A percentile compares a stretch with the other conserved stretches of the same genome.
These are phyloP conservation scores for Arabis alpina DNA, from an alignment of 345 rosid species.

Conservation along the genomic window DNA sequence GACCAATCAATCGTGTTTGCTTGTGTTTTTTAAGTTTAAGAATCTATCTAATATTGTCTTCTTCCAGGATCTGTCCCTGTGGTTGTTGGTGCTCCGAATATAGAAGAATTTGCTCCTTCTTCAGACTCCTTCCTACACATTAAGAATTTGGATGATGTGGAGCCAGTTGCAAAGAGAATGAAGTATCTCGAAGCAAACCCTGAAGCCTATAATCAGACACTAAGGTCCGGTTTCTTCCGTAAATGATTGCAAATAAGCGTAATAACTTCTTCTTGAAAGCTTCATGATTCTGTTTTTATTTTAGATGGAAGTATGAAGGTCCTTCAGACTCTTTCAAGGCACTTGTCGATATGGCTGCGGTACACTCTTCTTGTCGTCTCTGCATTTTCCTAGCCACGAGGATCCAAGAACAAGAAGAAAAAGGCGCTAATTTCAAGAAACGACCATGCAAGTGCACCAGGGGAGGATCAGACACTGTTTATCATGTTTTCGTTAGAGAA, in stretches of 20 bases:
- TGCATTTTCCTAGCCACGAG: slow-evolving; percentile 85
- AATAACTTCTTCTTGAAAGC: slow-evolving; percentile 11
- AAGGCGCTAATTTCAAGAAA: slow-evolving; percentile 54
- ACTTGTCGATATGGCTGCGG: slow-evolving; percentile 95
- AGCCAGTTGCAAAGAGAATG: slow-evolving; percentile 71
- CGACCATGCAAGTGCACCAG: slow-evolving; percentile 85
- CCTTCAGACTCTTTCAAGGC: slow-evolving; percentile 96
- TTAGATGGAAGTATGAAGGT: slow-evolving; percentile 96
- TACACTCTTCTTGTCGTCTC: slow-evolving; percentile 98
- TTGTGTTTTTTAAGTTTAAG: no score
- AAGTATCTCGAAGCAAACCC: slow-evolving; percentile 73
- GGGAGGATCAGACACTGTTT: slow-evolving; percentile 62
- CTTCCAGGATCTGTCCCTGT: slow-evolving; percentile 79
- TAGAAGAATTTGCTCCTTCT: slow-evolving; percentile 83
- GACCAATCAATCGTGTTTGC: no score
- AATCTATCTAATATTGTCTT: no score
- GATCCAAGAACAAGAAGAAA: slow-evolving; percentile 75
- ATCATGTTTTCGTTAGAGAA: slow-evolving; percentile 83
- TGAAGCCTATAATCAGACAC: slow-evolving; percentile 69
- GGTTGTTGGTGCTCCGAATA: slow-evolving; percentile 93
- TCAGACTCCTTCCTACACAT: slow-evolving; percentile 69
- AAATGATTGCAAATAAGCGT: not conserved
- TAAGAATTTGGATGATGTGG: slow-evolving; percentile 59
- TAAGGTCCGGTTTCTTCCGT: slow-evolving; percentile 49
- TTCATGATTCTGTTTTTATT: slow-evolving; percentile 18